Evolutionary conservation across 768 basidiomycete species (phyloP), one percentile per base, ranked within the genome.

Genomic region (Gelatoporia subvermispora): DNA sequence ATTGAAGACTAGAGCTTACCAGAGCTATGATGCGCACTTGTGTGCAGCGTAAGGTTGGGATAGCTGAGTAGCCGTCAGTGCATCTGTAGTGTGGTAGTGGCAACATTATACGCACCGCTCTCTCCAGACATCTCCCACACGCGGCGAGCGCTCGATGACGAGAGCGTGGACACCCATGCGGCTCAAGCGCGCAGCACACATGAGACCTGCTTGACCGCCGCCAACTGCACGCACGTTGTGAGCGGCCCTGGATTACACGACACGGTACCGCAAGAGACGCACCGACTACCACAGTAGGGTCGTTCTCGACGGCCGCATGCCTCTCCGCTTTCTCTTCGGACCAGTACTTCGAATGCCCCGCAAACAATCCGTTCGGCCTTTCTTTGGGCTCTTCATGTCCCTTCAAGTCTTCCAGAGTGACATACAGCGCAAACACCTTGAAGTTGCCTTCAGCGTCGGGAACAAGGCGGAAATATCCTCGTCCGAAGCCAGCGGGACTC

Each of bases 121-220:
- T 48, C 80, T 70, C 81, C 80, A 82, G 57, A 72, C 75, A 53
- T 82, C 78, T 2, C 84, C 81, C 9, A 81, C 63, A 4, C 74
- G 66, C 15, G 65, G 45, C 46, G 78, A 74, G 56, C 68, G 70
- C 53, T 86, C 85, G 13, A 85, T 66, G n/a, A 84, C 62, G 9
- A 91, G 65, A 1, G 74, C 67, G 1, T 68, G 56, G 11, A 89
- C 64, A 17, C 48, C 41, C 21, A 87, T 66, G 36, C 69, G 70
- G 56, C 82, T 82, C 47, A 90, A 66, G n/a, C 84, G 71, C 2
- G 84, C 83, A 0, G 85, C 84, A 2, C 79, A 60, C 35, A 74
- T 77, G 23, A 92, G 65, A 1, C 86, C 88, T 52, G 74, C 76
- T 48, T 88, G 87, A 0, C 84, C 84, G 0, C 74, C 84, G 10